These are phyloP conservation scores for Ilyonectria sp. DNA, from an alignment of 2,329 filamentous ascomycete species.

Conservation along the genomic window DNA sequence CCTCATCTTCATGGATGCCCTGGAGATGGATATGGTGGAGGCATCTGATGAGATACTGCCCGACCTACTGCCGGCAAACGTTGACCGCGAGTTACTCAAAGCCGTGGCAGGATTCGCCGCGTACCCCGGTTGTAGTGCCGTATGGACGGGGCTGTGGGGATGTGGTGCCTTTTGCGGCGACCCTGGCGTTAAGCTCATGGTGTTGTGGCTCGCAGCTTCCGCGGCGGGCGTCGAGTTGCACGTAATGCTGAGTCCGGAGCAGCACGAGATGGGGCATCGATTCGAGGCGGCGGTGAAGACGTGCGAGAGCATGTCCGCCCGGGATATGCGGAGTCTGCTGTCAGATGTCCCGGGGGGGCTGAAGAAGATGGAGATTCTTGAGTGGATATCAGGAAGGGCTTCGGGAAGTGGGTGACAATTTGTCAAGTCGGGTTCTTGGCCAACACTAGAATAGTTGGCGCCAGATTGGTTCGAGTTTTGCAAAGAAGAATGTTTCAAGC, in stretches of 20 bases:
- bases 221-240: slow-evolving; percentile 40
- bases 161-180: slow-evolving; percentile 56
- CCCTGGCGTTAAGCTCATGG: slow-evolving; percentile 49
- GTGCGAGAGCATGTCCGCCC: slow-evolving; percentile 19
- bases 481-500: neutral
- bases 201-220: slow-evolving; percentile 53
- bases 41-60: slow-evolving; percentile 35
- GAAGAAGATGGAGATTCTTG: slow-evolving; percentile 29
- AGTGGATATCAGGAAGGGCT: slow-evolving; percentile 30
- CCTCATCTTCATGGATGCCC: slow-evolving; percentile 56
- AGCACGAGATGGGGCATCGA: slow-evolving; percentile 37
- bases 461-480: neutral
- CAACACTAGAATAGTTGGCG: neutral
- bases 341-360: slow-evolving; percentile 23
- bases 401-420: neutral
- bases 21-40: slow-evolving; percentile 53
- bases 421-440: neutral
- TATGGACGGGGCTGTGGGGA: slow-evolving; percentile 53
- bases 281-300: slow-evolving; percentile 24
- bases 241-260: slow-evolving; percentile 34
- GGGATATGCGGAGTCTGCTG: slow-evolving; percentile 21
- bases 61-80: slow-evolving; percentile 46
- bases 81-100: slow-evolving; percentile 51
- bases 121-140: slow-evolving; percentile 23
- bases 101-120: slow-evolving; percentile 49